Base-by-base conservation (phyloP, 495 filamentous ascomycete genomes). In the Ramalina peruviana region DNA sequence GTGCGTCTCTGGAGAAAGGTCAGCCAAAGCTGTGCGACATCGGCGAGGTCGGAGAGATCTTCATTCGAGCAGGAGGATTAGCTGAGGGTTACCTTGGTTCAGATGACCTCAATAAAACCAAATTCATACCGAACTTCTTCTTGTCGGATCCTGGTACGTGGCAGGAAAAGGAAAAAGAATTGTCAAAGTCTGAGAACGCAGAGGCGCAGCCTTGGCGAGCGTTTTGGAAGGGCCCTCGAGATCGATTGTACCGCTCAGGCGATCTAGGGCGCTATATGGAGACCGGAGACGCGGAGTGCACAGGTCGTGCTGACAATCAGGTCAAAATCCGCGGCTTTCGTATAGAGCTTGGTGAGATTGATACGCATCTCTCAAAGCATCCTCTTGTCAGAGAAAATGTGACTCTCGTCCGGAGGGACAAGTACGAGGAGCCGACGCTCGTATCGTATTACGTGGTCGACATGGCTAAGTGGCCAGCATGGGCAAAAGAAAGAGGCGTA, bases 401-500 rank as follows among this genome's bases (percentile, higher is more conserved):
- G 46, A 97, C 92, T 1, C 65, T 98, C 2, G 81, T 96, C 0
- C 72, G 85, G 50, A 76, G 92, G 65, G 86, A 96, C 62, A 86
- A 85, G 54, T 79, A 89, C 63, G 89, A 97, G 60, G 90, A 98
- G 62, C 87, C 79, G 5, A 92, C 75, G 0, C 67, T 98, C 11
- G 85, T 96, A 51, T 92, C 82, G 62, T 97, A 97, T 62, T 74
- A 96, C 50, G 89, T 96, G 0, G 88, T 89, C 0, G 82, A 94
- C 49, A 72, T 79, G 67, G 72, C 67, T 51, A 75, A 79, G 51
- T 95, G 86, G 86, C 60, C 67, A 3, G 57, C 70, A 15, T 88
- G 81, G 83, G 64, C 86, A 41, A 64, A 77, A 49, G 65, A 72
- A 40, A 71, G 74, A 42, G 71, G 69, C 10, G 56, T 75, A 16